These are phyloP conservation scores for Parsonsia alboflavescens DNA, from an alignment of 257 asterid species.

Conservation along the genomic window DNA sequence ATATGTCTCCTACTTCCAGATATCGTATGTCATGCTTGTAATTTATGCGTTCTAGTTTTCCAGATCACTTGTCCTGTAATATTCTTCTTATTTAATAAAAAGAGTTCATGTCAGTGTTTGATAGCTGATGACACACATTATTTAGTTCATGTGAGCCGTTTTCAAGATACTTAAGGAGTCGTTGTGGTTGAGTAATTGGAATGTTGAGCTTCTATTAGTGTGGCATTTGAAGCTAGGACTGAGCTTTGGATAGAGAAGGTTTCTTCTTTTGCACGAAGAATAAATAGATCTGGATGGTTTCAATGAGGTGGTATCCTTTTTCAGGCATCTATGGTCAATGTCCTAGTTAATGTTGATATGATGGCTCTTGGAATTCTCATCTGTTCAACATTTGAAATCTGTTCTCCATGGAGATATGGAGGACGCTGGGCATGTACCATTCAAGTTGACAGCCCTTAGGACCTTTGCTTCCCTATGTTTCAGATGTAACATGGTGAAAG, in stretches of 20 bases:
- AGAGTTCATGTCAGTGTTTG: neutral
- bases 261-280: neutral
- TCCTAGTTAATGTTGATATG: neutral
- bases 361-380: neutral
- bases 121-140: neutral
- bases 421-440: no score
- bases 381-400: no score
- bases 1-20: neutral
- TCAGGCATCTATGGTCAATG: neutral
- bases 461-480: no score
- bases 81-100: no score
- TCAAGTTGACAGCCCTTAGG: no score
- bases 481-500: no score
- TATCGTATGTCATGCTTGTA: neutral
- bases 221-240: neutral
- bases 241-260: neutral
- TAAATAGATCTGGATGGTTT: neutral
- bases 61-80: no score
- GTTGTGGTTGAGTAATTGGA: neutral
- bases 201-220: neutral
- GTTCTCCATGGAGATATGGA: no score
- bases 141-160: neutral
- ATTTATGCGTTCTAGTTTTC: no score
- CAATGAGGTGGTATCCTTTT: neutral
- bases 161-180: neutral